Evolutionary conservation across 208 protist species (phyloP), one percentile per base, ranked within the genome.

Genomic region (Porcisia hertigi): DNA sequence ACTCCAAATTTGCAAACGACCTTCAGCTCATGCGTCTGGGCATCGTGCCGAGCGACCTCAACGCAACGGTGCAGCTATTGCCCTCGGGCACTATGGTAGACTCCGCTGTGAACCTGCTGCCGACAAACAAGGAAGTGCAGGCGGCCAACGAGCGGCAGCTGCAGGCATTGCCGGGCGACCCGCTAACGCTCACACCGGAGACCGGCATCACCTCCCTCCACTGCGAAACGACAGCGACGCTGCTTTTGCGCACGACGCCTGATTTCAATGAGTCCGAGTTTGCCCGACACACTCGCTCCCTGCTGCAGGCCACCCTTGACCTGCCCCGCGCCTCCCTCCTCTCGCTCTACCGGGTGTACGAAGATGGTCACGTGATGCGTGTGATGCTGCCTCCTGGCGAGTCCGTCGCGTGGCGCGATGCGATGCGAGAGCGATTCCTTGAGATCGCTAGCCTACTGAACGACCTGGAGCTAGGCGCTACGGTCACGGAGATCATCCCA

Each of bases 291-390:
- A 83, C 94, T 8, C 88, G 92, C 47, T 86, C 88, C 2, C 80
- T 96, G 20, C 82, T 96, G 53, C 92, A 93, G 83, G 88, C 92
- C 43, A 94, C 88, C 0, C 78, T 96, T 8, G 92, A 96, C 70
- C 72, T 96, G 1, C 92, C 92, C 2, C 87, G 84, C 45, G 82
- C 89, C 75, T 94, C 92, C 36, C 81, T 96, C 60, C 82, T 96
- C 30, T 93, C 82, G 7, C 78, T 94, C 25, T 96, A 96, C 83
- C 84, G 86, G 36, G 74, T 96, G 25, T 96, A 94, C 80, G 92
- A 96, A 59, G 92, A 96, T 80, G 92, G 90, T 53, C 90, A 96
- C 52, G 92, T 88, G 34, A 92, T 96, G 88, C 89, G 92, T n/a
- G 86, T 96, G 73, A 88, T 92, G 82, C 88, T 96, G 54, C 92